These are phyloP conservation scores for Saussurea involucrata DNA, from an alignment of 129 eudicot genomes.

Conservation along the genomic window DNA sequence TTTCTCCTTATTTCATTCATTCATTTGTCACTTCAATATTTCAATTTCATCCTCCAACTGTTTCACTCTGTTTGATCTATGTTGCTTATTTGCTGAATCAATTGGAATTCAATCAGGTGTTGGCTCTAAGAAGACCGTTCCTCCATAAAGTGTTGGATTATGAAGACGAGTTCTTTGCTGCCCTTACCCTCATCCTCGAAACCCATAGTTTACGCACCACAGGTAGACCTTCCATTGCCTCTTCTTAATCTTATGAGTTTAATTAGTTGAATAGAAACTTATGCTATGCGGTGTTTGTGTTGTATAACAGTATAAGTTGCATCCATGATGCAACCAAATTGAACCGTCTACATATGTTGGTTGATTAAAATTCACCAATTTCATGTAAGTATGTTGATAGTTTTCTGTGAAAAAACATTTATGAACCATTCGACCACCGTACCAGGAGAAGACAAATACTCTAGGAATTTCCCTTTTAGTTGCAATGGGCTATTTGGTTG, in stretches of 20 bases:
- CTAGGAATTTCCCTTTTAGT: background rate
- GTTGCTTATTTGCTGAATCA: background rate
- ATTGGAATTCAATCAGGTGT: constrained; percentile 45
- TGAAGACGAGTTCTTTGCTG: constrained; percentile 93
- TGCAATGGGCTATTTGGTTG: background rate
- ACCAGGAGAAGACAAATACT: background rate
- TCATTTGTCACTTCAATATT: background rate
- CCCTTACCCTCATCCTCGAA: constrained; percentile 84
- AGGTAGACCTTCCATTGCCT: constrained; percentile 28
- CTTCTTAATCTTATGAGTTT: background rate
- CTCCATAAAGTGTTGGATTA: constrained; percentile 85
- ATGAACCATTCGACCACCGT: background rate
- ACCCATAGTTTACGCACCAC: constrained; percentile 92
- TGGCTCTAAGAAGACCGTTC: constrained; percentile 91
- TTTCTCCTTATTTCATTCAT: background rate
- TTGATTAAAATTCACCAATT: background rate
- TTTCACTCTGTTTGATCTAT: background rate
- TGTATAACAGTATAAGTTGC: background rate
- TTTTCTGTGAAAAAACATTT: background rate
- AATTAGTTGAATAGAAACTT: background rate
- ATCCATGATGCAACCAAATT: background rate
- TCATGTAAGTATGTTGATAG: background rate
- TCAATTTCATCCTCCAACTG: background rate
- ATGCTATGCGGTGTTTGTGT: background rate
- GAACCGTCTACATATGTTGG: background rate